Percentiles rank a stretch among this genome's conserved stretches.
Conservation (phyloP, 2,329 filamentous ascomycete species). For the Onygena corvina region DNA sequence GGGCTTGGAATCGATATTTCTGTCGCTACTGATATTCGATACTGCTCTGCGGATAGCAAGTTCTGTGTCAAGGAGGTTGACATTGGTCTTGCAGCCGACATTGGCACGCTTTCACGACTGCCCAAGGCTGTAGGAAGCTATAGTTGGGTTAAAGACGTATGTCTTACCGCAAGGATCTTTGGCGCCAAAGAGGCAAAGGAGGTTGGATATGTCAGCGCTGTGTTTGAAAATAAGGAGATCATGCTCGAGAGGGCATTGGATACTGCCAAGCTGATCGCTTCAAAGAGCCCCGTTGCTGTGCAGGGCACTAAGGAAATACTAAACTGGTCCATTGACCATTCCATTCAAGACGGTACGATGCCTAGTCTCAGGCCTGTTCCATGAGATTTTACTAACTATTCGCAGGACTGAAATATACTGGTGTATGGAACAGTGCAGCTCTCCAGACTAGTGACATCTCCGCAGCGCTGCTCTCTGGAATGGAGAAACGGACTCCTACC, state of each 20-base stretch:
- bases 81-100: constrained; percentile 39
- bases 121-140: constrained; percentile 37
- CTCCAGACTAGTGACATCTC: constrained; percentile 69
- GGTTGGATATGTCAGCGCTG: constrained; percentile 35
- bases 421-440: constrained; percentile 74
- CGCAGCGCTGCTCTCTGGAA: constrained; percentile 59
- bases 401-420: constrained; percentile 63
- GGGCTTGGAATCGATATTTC: constrained; percentile 61
- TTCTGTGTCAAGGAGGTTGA: constrained; percentile 41
- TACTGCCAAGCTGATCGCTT: constrained; percentile 54
- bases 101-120: constrained; percentile 37
- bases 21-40: constrained; percentile 33
- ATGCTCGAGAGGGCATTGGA: constrained; percentile 52
- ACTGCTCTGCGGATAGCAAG: constrained; percentile 27
- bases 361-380: background rate
- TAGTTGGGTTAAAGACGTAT: constrained; percentile 40
- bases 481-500: constrained; percentile 65
- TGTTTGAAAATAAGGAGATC: constrained; percentile 43
- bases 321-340: constrained; percentile 68
- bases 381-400: background rate
- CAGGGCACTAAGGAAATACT: constrained; percentile 78
- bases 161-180: constrained; percentile 34
- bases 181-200: constrained; percentile 34
- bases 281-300: constrained; percentile 78
- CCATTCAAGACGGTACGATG: constrained; percentile 58